A percentile compares a stretch with the other conserved stretches of the same genome.
Conservation (phyloP, 495 filamentous ascomycete genomes). For the Hyaloscypha bicolor region DNA sequence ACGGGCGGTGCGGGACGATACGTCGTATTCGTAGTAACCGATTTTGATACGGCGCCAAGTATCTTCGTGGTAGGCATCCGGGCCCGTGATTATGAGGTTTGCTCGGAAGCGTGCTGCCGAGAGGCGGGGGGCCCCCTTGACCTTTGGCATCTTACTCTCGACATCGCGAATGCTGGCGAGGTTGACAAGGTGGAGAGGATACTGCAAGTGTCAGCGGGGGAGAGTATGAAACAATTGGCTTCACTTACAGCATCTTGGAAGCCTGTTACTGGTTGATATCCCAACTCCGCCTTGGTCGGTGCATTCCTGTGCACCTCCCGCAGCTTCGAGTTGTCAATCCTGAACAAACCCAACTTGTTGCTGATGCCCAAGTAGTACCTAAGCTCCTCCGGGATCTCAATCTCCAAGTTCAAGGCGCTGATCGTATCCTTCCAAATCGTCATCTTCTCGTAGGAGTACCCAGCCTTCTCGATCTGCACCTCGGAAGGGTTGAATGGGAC, state of each 20-base stretch:
- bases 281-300: conserved; percentile 65
- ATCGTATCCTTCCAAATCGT: conserved; percentile 81
- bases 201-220: conserved; percentile 46
- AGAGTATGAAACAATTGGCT: not conserved
- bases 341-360: conserved; percentile 70
- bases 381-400: conserved; percentile 52
- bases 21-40: conserved; percentile 48
- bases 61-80: conserved; percentile 69
- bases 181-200: conserved; percentile 81
- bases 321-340: conserved; percentile 60
- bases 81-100: conserved; percentile 76
- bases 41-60: conserved; percentile 75
- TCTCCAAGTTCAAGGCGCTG: conserved; percentile 59
- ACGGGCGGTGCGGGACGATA: conserved; percentile 74
- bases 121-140: conserved; percentile 47
- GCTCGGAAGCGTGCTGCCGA: conserved; percentile 76
- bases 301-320: conserved; percentile 77
- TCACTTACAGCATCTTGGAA: conserved; percentile 78
- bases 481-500: conserved; percentile 66
- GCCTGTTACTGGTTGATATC: conserved; percentile 76
- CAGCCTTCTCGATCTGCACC: conserved; percentile 50
- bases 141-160: conserved; percentile 54
- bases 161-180: conserved; percentile 73
- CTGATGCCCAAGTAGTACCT: conserved; percentile 62
- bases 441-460: conserved; percentile 64